A percentile compares a stretch with the other conserved stretches of the same genome.
Conservation (phyloP, 306 rosid genomes). For the Quercus gilva region DNA sequence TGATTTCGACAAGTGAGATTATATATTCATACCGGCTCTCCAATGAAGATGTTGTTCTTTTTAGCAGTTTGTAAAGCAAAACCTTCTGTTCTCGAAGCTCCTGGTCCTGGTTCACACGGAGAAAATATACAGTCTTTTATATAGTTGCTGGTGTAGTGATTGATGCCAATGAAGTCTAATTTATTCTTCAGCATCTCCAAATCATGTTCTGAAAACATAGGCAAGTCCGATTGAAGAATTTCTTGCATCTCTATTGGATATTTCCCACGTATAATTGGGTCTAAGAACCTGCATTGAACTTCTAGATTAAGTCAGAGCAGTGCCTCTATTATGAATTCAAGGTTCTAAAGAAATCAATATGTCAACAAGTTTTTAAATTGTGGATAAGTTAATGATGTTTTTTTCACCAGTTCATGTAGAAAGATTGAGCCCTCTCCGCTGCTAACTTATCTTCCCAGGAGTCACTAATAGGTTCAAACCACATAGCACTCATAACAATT, state of each 20-base stretch:
- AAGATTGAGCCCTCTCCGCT: conserved; percentile 61
- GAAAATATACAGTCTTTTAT: conserved; percentile 63
- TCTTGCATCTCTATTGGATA: conserved; percentile 63
- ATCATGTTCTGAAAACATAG: conserved; percentile 45
- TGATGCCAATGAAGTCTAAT: conserved; percentile 71
- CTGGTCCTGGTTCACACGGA: conserved; percentile 44
- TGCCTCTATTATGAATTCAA: neutral
- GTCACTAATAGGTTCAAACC: conserved; percentile 66
- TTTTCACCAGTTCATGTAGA: conserved; percentile 52
- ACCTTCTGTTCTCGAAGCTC: conserved; percentile 61
- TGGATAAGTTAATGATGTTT: neutral
- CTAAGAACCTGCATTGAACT: conserved; percentile 54
- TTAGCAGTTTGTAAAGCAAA: conserved; percentile 29
- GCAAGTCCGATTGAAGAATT: conserved; percentile 50
- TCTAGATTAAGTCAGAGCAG: neutral
- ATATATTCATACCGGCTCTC: conserved; percentile 53
- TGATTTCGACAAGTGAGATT: neutral
- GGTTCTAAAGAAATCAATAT: neutral
- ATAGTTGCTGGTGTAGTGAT: conserved; percentile 61
- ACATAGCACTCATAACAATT: conserved; percentile 38
- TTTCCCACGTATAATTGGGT: conserved; percentile 65
- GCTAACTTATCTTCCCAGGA: conserved; percentile 58
- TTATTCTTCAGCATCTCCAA: conserved; percentile 45
- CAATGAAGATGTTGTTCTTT: conserved; percentile 44
- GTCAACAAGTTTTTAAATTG: neutral